A percentile compares a stretch with the other conserved stretches of the same genome.
Conservation (phyloP, 2,329 filamentous ascomycete genomes). For the Sphaerostilbella broomeana region DNA sequence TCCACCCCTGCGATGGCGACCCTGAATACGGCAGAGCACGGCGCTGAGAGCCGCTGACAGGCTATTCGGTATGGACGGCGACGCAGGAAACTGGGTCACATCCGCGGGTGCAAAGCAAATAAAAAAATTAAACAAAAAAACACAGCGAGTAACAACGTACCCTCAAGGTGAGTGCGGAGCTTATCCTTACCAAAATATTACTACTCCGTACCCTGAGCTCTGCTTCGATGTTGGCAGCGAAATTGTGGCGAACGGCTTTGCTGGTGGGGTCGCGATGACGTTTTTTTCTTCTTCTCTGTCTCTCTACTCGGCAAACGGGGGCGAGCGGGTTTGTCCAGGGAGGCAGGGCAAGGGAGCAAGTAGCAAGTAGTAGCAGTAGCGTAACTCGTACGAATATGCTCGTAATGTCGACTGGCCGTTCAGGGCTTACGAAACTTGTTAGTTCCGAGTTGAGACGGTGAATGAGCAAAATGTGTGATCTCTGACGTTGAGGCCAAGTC, state of each 20-base stretch:
- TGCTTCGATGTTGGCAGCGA: conserved; percentile 7
- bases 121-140: too few relatives aligned
- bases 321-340: too few relatives aligned
- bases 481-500: too few relatives aligned
- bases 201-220: conserved; percentile 1
- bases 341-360: background rate
- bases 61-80: conserved; percentile 4
- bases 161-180: conserved; percentile 4
- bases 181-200: conserved; percentile 3
- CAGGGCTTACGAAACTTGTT: too few relatives aligned
- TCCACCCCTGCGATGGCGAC: conserved; percentile 6
- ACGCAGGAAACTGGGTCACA: conserved; percentile 1
- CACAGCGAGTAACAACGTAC: too few relatives aligned
- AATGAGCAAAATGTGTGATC: too few relatives aligned
- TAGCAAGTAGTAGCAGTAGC: background rate
- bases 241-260: conserved; percentile 10
- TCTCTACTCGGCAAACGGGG: conserved; percentile 6
- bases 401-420: too few relatives aligned
- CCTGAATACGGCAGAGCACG: background rate
- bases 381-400: too few relatives aligned
- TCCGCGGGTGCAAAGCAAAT: conserved; percentile 1
- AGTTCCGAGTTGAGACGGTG: too few relatives aligned
- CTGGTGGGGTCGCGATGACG: conserved; percentile 16
- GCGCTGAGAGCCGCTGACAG: background rate
- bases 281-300: conserved; percentile 15